Conservation (phyloP, 768 basidiomycete species). For the Gymnopilus dilepis region DNA sequence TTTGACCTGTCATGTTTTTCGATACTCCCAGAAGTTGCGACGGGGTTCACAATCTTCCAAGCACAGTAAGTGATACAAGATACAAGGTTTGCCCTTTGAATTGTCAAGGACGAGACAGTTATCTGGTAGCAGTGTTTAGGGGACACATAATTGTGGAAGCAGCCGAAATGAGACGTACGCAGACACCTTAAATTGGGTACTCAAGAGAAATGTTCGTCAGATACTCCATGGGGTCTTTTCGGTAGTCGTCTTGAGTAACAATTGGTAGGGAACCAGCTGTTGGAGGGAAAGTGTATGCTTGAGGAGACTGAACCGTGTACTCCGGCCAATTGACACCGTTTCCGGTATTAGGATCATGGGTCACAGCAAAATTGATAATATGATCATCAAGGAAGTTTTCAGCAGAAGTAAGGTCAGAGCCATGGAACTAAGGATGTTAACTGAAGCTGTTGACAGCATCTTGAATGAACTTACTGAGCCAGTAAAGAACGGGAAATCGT, state of each 20-base stretch:
- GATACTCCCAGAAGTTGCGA: too few relatives aligned
- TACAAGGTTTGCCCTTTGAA: too few relatives aligned
- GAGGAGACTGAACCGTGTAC: conserved; percentile 15
- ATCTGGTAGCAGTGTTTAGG: too few relatives aligned
- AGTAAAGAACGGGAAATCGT: conserved; percentile 8
- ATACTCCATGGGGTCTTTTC: conserved; percentile 28
- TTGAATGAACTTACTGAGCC: conserved; percentile 17
- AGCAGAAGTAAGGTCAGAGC: conserved; percentile 19
- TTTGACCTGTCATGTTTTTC: too few relatives aligned
- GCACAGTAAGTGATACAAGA: too few relatives aligned
- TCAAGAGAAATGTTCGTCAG: conserved; percentile 23
- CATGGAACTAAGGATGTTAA: conserved; percentile 14
- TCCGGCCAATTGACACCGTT: conserved; percentile 28
- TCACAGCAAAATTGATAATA: conserved; percentile 21
- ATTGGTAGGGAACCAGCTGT: conserved; percentile 16
- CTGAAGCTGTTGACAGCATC: background rate
- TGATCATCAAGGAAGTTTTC: conserved; percentile 26
- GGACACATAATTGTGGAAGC: too few relatives aligned
- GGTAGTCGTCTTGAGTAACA: conserved; percentile 30
- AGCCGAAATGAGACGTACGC: too few relatives aligned
- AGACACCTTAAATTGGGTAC: background rate
- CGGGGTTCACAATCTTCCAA: too few relatives aligned
- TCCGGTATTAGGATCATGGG: conserved; percentile 46
- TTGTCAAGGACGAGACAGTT: too few relatives aligned
- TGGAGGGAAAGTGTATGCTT: conserved; percentile 31